phyloP scores from a whole-genome alignment of 768 basidiomycete species.

The Tricholoma sp. region DNA sequence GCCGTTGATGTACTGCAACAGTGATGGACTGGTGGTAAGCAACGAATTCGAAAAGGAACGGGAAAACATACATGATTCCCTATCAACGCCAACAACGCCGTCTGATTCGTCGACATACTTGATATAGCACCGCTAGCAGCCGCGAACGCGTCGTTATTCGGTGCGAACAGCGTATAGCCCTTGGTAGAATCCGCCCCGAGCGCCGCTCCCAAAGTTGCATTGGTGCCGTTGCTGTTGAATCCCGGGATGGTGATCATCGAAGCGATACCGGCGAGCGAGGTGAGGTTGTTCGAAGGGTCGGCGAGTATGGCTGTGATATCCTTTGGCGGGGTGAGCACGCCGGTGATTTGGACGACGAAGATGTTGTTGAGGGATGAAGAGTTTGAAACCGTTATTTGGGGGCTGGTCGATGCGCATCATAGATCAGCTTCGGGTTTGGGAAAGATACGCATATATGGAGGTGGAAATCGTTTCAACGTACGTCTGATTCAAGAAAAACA shows the following conservation, averaged over 20 bases:
- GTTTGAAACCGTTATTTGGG: constrained; percentile 26
- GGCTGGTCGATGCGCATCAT: constrained; percentile 1
- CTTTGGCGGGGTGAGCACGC: constrained; percentile 49
- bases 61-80: constrained; percentile 52
- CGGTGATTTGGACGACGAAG: constrained; percentile 42
- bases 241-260: constrained; percentile 20
- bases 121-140: constrained; percentile 26
- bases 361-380: constrained; percentile 33
- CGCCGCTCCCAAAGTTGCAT: constrained; percentile 29
- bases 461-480: constrained; percentile 22
- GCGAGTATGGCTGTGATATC: constrained; percentile 38
- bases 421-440: neutral
- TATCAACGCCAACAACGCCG: constrained; percentile 40
- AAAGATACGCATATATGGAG: constrained; percentile 14
- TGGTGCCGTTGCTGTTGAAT: constrained; percentile 21
- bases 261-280: constrained; percentile 30
- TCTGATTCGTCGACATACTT: constrained; percentile 36
- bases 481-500: too few species aligned
- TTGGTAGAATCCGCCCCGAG: constrained; percentile 28
- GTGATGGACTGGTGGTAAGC: too few species aligned
- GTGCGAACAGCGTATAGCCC: constrained; percentile 68
- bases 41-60: too few species aligned
- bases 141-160: constrained; percentile 46
- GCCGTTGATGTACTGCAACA: constrained; percentile 55
- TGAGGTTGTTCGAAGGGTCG: constrained; percentile 32